A percentile compares a stretch with the other conserved stretches of the same genome.
phyloP scores from a whole-genome alignment of 2,329 filamentous ascomycete genomes.

The Teratosphaeria epicoccoides region DNA sequence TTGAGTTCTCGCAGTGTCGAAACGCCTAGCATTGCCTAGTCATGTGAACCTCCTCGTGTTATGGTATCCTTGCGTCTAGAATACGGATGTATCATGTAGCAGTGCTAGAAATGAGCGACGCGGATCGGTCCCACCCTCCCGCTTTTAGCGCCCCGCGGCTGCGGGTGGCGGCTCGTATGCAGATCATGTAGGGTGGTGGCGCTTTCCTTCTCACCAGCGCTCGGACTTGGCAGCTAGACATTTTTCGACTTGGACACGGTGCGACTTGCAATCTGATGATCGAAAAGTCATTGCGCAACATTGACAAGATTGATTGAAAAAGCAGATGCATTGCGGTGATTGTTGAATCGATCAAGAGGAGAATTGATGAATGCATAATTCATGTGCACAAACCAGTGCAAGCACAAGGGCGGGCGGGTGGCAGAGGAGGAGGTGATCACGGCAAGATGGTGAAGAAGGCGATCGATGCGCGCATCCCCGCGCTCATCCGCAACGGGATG shows the following conservation, averaged over 20 bases:
- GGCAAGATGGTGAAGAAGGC: constrained; percentile 48
- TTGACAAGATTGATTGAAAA: background rate
- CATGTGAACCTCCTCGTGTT: too few relatives aligned
- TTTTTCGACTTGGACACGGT: background rate
- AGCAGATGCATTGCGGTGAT: background rate
- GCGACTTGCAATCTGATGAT: background rate
- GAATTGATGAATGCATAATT: background rate
- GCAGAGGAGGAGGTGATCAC: background rate
- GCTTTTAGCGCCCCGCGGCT: background rate
- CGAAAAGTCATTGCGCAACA: background rate
- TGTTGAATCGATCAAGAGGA: too few relatives aligned
- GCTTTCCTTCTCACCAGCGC: background rate
- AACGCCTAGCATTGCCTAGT: too few relatives aligned
- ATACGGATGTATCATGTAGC: too few relatives aligned
- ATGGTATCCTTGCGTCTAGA: too few relatives aligned
- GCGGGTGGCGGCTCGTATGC: background rate
- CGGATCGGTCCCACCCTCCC: too few relatives aligned
- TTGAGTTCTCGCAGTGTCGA: too few relatives aligned
- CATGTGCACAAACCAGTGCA: background rate
- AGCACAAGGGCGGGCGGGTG: background rate
- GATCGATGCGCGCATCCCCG: constrained; percentile 73
- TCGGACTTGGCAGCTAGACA: background rate
- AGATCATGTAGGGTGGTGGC: background rate
- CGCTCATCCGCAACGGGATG: constrained; percentile 81
- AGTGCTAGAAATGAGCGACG: too few relatives aligned